These are phyloP conservation scores for Paramecium tetraurelia DNA, from an alignment of 73 alveolate species.

Conservation along the genomic window DNA sequence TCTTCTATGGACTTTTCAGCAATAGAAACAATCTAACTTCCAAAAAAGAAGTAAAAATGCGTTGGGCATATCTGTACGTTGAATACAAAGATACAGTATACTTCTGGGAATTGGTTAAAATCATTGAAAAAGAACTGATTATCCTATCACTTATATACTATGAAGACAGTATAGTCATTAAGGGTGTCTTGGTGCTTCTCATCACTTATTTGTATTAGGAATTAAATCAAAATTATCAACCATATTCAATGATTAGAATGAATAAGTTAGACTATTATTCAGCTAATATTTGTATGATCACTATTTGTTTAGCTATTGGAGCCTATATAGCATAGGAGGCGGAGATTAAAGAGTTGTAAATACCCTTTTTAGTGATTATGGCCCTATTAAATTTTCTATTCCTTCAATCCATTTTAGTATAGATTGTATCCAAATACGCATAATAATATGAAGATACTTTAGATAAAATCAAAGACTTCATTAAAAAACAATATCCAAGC, in stretches of 20 bases:
- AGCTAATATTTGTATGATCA: neutral
- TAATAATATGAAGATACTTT: neutral
- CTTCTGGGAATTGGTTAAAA: conserved; percentile 20
- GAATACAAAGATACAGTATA: neutral
- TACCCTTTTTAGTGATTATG: neutral
- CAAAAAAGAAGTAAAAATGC: neutral
- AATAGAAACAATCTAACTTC: neutral
- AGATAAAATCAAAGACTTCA: neutral
- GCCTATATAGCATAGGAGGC: neutral
- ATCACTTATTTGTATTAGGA: neutral
- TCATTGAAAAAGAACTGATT: neutral
- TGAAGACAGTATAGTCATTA: neutral
- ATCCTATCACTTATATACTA: neutral
- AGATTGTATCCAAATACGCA: neutral
- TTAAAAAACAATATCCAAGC: neutral
- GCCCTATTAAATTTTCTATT: neutral
- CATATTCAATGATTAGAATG: neutral
- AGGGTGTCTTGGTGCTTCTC: neutral
- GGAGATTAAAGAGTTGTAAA: neutral
- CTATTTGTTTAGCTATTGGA: neutral
- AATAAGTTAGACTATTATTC: neutral
- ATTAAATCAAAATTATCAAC: neutral
- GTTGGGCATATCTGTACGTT: neutral
- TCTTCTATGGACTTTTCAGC: neutral
- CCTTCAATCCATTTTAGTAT: neutral